Percentiles rank a stretch among this genome's conserved stretches.
Evolutionary conservation across 805 yeast species (phyloP).

Genomic region (Starmera quercuum): DNA sequence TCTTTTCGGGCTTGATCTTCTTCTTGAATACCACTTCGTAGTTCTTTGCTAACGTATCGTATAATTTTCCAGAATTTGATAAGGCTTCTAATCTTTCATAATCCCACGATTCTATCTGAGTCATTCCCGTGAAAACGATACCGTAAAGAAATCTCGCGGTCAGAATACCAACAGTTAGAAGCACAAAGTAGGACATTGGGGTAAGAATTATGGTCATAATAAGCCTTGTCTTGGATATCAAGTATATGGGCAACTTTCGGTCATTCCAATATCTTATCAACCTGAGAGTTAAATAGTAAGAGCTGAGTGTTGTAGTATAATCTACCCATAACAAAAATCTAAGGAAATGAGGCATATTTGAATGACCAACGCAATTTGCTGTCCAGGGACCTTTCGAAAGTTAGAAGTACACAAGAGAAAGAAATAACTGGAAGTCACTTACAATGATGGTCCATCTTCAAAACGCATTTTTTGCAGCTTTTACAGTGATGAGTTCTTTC

Average conservation of each 20-base stretch:
- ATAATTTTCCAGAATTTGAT: slow-evolving; percentile 46
- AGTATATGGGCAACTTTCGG: slow-evolving; percentile 47
- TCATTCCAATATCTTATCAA: slow-evolving; percentile 36
- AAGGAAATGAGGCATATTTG: slow-evolving; percentile 71
- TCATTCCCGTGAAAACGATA: slow-evolving; percentile 54
- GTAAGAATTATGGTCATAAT: slow-evolving; percentile 44
- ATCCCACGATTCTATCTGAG: slow-evolving; percentile 94
- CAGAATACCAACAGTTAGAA: slow-evolving; percentile 50
- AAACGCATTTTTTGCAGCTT: slow-evolving; percentile 62
- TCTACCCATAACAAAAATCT: slow-evolving; percentile 68
- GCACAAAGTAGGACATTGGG: slow-evolving; percentile 52
- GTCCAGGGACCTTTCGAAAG: slow-evolving; percentile 64
- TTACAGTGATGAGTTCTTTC: slow-evolving; percentile 85
- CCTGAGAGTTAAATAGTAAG: slow-evolving; percentile 33
- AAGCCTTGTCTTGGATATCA: slow-evolving; percentile 45
- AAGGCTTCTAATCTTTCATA: slow-evolving; percentile 70
- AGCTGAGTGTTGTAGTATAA: slow-evolving; percentile 39
- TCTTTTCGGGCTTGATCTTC: slow-evolving; percentile 10
- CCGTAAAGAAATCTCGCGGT: slow-evolving; percentile 53
- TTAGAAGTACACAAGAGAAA: neutral
- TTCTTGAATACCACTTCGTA: slow-evolving; percentile 22
- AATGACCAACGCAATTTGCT: slow-evolving; percentile 78
- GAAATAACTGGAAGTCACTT: slow-evolving; percentile 17
- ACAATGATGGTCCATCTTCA: slow-evolving; percentile 89
- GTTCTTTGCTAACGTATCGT: slow-evolving; percentile 39